phyloP scores from a whole-genome alignment of 2,329 filamentous ascomycete genomes.

The Cercospora nicotianae region DNA sequence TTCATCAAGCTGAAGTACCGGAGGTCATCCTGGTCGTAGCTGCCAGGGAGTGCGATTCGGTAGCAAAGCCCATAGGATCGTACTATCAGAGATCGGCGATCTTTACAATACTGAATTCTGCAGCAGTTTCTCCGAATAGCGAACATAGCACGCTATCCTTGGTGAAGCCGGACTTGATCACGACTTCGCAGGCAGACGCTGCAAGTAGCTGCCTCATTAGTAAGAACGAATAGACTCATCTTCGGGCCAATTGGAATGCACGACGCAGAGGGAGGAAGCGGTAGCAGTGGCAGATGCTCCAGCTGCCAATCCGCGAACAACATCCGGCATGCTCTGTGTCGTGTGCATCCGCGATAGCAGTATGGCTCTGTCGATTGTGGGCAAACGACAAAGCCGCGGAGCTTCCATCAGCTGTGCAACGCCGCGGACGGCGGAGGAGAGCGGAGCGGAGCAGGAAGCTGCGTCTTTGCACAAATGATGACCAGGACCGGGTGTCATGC shows the following conservation, averaged over 20 bases:
- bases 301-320: too few species aligned
- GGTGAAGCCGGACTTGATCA: not conserved
- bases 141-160: not conserved
- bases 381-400: not conserved
- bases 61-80: not conserved
- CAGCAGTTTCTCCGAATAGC: not conserved
- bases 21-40: not conserved
- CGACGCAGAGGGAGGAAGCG: not conserved
- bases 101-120: not conserved
- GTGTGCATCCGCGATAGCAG: not conserved
- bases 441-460: not conserved
- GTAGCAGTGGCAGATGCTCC: not conserved
- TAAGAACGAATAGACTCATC: not conserved
- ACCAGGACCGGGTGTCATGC: not conserved
- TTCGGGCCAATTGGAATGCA: not conserved
- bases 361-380: too few species aligned
- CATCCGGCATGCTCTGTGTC: too few species aligned
- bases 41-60: not conserved
- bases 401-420: not conserved
- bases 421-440: not conserved
- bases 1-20: not conserved
- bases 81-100: slow-evolving; percentile 2
- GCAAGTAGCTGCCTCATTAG: not conserved
- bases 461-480: not conserved
- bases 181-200: not conserved